Base-by-base conservation (phyloP, 768 basidiomycete genomes). In the Serendipita sp. region DNA sequence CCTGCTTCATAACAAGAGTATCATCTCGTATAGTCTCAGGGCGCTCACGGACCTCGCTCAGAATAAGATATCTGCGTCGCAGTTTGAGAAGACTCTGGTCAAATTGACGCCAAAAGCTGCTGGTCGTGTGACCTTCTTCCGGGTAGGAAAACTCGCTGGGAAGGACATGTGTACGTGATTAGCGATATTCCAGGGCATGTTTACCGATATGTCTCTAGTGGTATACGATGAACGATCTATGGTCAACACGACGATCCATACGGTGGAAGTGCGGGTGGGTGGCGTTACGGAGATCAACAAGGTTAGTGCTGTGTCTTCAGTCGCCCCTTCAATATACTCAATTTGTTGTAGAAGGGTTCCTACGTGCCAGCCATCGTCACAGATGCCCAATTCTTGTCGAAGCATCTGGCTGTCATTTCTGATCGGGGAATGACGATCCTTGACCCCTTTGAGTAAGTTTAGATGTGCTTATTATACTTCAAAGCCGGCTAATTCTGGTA, bases 11-110 rank as follows among this genome's bases (percentile, higher is more conserved):
- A 83, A 86, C 60, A 73, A 71, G 9, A 75, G 77, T 0, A 72
- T 92, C 2, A 65, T 80, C 22, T 78, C 85, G 0, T 91, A 87
- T 68, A 84, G 86, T 0, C 75, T 90, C 7, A 86, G 88, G 63
- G 70, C 83, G n/a, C 72, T 90, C 44, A 82, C 80, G 0, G 80
- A 81, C 24, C 77, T 85, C 11, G 80, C 78, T 5, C 72, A 77
- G 30, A 81, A 79, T 1, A 73, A 80, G 63, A 70, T 78, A 0
- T 74, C 80, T 14, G 66, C 72, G 7, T 73, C 77, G 62, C 73
- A 73, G 1, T 69, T 89, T 20, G 77, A 80, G 3, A 78, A 80
- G 1, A 82, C 85, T 2, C 71, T 77, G 66, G 88, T 90, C 71
- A 79, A 77, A 42, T 74, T 90, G 17, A 78, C 80, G 3, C 78